A percentile compares a stretch with the other conserved stretches of the same genome.
These are phyloP conservation scores for Fusarium devonianum DNA, from an alignment of 2,329 filamentous ascomycete species.

Conservation along the genomic window DNA sequence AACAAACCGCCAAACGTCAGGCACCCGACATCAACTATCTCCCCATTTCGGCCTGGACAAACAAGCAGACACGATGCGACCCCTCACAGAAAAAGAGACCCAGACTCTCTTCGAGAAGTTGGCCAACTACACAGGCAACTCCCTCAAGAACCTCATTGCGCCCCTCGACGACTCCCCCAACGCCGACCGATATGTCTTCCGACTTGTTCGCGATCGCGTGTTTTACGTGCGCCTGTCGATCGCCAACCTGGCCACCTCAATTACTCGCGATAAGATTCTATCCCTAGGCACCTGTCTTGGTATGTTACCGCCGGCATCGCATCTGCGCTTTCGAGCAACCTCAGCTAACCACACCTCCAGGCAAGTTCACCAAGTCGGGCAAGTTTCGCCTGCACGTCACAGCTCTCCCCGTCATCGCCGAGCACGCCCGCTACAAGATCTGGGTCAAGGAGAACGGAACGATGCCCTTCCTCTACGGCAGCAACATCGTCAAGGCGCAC, in stretches of 20 bases:
- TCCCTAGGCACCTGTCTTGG: slow-evolving; percentile 87
- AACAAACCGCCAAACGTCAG: slow-evolving; percentile 1
- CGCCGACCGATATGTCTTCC: slow-evolving; percentile 84
- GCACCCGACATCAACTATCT: slow-evolving; percentile 13
- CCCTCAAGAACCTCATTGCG: slow-evolving; percentile 83
- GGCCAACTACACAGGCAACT: slow-evolving; percentile 89
- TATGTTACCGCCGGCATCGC: slow-evolving; percentile 38
- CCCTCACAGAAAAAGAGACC: slow-evolving; percentile 80
- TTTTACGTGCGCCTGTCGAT: slow-evolving; percentile 92
- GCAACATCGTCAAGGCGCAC: slow-evolving; percentile 76
- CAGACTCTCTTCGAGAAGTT: slow-evolving; percentile 90
- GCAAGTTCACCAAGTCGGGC: slow-evolving; percentile 95
- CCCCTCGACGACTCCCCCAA: slow-evolving; percentile 72
- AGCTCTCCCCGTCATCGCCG: slow-evolving; percentile 82
- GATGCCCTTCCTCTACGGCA: slow-evolving; percentile 96
- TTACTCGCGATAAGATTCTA: slow-evolving; percentile 81
- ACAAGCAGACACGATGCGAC: slow-evolving; percentile 69
- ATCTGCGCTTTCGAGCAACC: not conserved
- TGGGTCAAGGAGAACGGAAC: slow-evolving; percentile 97
- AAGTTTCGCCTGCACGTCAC: slow-evolving; percentile 97
- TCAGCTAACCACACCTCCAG: slow-evolving; percentile 49
- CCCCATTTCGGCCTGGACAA: not conserved
- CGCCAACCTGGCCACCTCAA: slow-evolving; percentile 88
- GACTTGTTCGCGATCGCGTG: slow-evolving; percentile 80
- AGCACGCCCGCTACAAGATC: slow-evolving; percentile 93